Evolutionary conservation across 352 stramenopile species (phyloP).

Genomic region (Globisporangium carolinianum): DNA sequence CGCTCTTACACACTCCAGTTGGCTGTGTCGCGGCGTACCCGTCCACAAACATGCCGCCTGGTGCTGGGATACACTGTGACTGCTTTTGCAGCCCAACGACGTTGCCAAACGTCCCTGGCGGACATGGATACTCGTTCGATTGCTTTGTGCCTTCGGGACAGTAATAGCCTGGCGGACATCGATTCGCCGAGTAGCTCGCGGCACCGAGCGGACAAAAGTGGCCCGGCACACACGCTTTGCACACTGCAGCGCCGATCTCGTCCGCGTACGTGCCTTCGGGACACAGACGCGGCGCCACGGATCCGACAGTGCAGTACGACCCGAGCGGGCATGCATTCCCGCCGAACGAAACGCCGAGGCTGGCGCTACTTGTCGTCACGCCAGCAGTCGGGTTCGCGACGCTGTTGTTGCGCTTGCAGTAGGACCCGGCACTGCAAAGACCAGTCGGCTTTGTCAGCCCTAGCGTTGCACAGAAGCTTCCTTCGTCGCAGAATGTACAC

Average conservation of each 20-base stretch:
- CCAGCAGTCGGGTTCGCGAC: conserved; percentile 27
- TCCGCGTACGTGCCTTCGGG: conserved; percentile 37
- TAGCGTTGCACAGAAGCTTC: conserved; percentile 29
- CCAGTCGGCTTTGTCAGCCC: conserved; percentile 32
- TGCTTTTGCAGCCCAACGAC: conserved; percentile 29
- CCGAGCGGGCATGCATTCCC: conserved; percentile 40
- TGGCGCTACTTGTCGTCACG: conserved; percentile 5
- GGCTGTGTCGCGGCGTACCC: conserved; percentile 36
- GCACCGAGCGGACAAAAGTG: conserved; percentile 48
- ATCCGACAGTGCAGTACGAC: conserved; percentile 41
- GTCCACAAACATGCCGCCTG: conserved; percentile 62
- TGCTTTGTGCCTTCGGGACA: conserved; percentile 61
- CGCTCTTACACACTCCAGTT: conserved; percentile 55
- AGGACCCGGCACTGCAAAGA: conserved; percentile 30
- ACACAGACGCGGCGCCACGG: conserved; percentile 23
- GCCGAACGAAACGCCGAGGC: conserved; percentile 13
- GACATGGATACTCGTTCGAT: conserved; percentile 58
- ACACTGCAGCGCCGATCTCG: conserved; percentile 17
- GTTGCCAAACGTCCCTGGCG: conserved; percentile 71
- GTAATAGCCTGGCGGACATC: conserved; percentile 78
- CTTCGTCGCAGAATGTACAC: conserved; percentile 57
- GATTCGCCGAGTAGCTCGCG: conserved; percentile 28
- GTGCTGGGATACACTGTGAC: conserved; percentile 54
- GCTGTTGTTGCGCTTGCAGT: conserved; percentile 49
- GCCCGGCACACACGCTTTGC: conserved; percentile 26